These are phyloP conservation scores for Clonostachys byssicola DNA, from an alignment of 2,329 filamentous ascomycete species.

Conservation along the genomic window DNA sequence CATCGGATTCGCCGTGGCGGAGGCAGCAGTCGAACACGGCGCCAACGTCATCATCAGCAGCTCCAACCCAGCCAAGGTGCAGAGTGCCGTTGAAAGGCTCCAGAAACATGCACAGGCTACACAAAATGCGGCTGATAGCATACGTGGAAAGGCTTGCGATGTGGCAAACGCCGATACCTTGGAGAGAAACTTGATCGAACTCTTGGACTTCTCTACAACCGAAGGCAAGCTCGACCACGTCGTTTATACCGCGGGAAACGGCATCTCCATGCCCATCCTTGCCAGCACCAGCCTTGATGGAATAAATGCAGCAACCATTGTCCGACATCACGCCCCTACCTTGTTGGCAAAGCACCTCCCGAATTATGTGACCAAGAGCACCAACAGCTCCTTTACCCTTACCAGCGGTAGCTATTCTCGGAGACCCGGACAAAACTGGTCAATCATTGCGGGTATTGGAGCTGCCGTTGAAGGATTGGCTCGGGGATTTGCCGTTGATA, in stretches of 20 bases:
- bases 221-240: slow-evolving; percentile 52
- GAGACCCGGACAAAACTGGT: slow-evolving; percentile 47
- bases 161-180: slow-evolving; percentile 8
- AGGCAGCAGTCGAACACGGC: slow-evolving; percentile 50
- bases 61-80: slow-evolving; percentile 45
- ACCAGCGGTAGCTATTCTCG: slow-evolving; percentile 49
- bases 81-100: slow-evolving; percentile 38
- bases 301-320: slow-evolving; percentile 32
- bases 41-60: slow-evolving; percentile 55
- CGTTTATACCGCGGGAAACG: slow-evolving; percentile 50
- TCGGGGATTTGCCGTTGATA: slow-evolving; percentile 54
- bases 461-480: slow-evolving; percentile 48
- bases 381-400: slow-evolving; percentile 45
- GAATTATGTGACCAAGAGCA: slow-evolving; percentile 1
- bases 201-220: slow-evolving; percentile 35
- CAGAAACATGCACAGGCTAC: slow-evolving; percentile 6
- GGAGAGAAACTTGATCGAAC: slow-evolving; percentile 38
- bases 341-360: slow-evolving; percentile 45
- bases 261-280: neutral
- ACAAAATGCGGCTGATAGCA: neutral
- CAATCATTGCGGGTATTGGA: slow-evolving; percentile 38
- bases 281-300: slow-evolving; percentile 24
- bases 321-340: slow-evolving; percentile 46
- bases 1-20: slow-evolving; percentile 58
- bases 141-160: slow-evolving; percentile 14